These are phyloP conservation scores for Pseudogymnoascus sp. DNA, from an alignment of 2,329 filamentous ascomycete genomes.

Conservation along the genomic window DNA sequence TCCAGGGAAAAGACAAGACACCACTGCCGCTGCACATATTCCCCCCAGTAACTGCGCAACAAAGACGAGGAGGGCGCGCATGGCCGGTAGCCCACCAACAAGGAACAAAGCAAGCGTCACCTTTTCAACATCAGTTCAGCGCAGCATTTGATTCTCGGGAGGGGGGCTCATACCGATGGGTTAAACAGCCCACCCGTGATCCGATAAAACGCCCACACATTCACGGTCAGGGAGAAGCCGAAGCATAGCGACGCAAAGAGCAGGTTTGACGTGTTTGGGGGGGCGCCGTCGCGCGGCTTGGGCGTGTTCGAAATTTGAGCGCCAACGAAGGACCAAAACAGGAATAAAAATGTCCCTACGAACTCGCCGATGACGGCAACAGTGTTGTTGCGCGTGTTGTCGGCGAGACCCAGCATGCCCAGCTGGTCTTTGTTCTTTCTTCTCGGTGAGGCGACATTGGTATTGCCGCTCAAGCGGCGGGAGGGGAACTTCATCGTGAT, in stretches of 20 bases:
- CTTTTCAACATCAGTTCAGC: constrained; percentile 14
- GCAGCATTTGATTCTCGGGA: not conserved
- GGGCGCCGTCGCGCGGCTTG: constrained; percentile 26
- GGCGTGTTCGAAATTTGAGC: constrained; percentile 17
- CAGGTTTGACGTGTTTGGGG: constrained; percentile 35
- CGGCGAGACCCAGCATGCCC: constrained; percentile 15
- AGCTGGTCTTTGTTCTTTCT: not conserved
- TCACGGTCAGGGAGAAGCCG: constrained; percentile 36
- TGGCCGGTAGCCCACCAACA: constrained; percentile 30
- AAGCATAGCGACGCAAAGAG: constrained; percentile 26
- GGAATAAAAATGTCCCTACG: constrained; percentile 39
- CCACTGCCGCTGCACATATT: constrained; percentile 36
- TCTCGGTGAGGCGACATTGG: not conserved
- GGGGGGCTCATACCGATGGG: not conserved
- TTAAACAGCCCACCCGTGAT: constrained; percentile 46
- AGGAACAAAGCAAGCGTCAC: constrained; percentile 33
- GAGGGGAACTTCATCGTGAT: not conserved
- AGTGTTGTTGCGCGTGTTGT: constrained; percentile 34
- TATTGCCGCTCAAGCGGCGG: not conserved
- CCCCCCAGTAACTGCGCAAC: constrained; percentile 30
- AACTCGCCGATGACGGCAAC: constrained; percentile 43
- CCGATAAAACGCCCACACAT: constrained; percentile 48
- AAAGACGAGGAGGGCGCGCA: constrained; percentile 28
- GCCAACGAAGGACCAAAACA: constrained; percentile 25
- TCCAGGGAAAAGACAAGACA: constrained; percentile 37